A percentile compares a stretch with the other conserved stretches of the same genome.
Conservation (phyloP, 805 yeast species). For the Candida nanaspora region DNA sequence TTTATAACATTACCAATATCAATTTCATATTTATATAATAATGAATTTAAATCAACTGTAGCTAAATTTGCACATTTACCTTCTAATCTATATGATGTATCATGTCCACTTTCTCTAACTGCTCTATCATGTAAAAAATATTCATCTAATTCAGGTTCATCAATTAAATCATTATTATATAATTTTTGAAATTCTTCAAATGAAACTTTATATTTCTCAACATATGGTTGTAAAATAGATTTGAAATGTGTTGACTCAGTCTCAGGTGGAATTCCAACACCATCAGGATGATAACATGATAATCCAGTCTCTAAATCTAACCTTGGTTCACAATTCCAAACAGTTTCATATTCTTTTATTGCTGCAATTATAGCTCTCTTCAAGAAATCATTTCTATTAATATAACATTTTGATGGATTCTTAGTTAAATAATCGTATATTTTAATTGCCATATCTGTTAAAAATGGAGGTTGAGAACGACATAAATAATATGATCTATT, state of each 20-base stretch:
- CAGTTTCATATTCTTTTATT: conserved; percentile 72
- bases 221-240: conserved; percentile 60
- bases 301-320: conserved; percentile 67
- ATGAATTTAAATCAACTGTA: conserved; percentile 80
- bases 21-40: conserved; percentile 81
- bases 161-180: conserved; percentile 60
- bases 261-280: conserved; percentile 93
- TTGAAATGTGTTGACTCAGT: conserved; percentile 87
- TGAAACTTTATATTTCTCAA: conserved; percentile 49
- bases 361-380: conserved; percentile 67
- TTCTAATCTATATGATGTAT: conserved; percentile 84
- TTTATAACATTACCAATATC: conserved; percentile 70
- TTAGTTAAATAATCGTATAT: conserved; percentile 49
- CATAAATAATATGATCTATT: conserved; percentile 86
- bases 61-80: conserved; percentile 86
- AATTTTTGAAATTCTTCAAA: conserved; percentile 57
- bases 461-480: conserved; percentile 93
- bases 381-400: conserved; percentile 49
- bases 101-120: conserved; percentile 95
- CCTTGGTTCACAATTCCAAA: conserved; percentile 77
- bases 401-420: conserved; percentile 18
- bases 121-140: conserved; percentile 90
- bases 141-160: conserved; percentile 79
- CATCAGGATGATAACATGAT: conserved; percentile 86
- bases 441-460: conserved; percentile 83